Evolutionary conservation across 1,284 basidiomycete genomes (phyloP), one percentile per base, ranked within the genome.

Genomic region (Ustilago shanxiensis): DNA sequence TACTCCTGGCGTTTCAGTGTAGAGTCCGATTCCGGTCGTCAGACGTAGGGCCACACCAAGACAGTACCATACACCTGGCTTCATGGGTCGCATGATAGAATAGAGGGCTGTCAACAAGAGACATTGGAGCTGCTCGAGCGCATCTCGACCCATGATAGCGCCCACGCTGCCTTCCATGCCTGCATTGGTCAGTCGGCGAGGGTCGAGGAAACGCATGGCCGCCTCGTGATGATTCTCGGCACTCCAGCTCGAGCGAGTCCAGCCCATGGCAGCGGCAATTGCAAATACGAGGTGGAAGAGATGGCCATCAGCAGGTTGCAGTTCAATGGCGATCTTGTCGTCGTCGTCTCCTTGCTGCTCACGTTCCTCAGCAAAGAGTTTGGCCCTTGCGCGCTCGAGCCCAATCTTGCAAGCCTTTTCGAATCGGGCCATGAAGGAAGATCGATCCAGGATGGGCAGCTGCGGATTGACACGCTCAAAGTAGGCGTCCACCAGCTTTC

Each of bases 221-320:
- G 75, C 75, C 41, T 77, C 75, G 61, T 77, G 75, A 33, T 77
- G 75, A 24, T 72, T 73, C 49, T 77, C 75, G 31, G 75, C 75
- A 22, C 71, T 73, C 66, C 64, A 77, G 41, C 58, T 70, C 2
- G 75, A 71, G 29, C 67, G 67, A 4, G 67, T 71, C 75, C 71
- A 73, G 39, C 71, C 67, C 71, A 77, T 77, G 13, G 75, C 75
- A 10, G 75, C 70, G 11, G 75, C 75, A 39, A 77, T 77, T 29
- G 75, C 71, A 49, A 77, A 73, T 16, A 77, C 71, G 4, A 77
- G 75, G n/a, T 77, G 75, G 35, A 77, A 77, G 26, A 77, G 75
- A 28, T 77, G 75, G 7, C 75, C 75, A 31, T 77, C 75, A 14
- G 75, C 75, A 22, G 75, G 67, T 47, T 74, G 71, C 51, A 72